Evolutionary conservation across 352 stramenopile genomes (phyloP), one percentile per base, ranked within the genome.

Genomic region (Globisporangium solare): DNA sequence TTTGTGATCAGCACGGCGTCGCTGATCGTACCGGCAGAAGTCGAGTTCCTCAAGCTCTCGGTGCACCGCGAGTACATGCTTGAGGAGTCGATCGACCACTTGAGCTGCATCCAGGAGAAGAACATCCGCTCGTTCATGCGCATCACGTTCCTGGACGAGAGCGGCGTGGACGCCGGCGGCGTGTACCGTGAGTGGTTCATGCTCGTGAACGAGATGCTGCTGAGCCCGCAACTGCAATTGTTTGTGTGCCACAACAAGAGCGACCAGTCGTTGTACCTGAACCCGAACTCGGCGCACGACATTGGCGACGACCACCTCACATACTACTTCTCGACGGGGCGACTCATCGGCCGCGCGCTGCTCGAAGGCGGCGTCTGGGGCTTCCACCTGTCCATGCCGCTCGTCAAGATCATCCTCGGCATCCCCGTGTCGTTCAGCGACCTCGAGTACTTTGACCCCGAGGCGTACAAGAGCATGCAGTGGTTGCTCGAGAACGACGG

Each of bases 341-440:
- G 74, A 0, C 47, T 82, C 11, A 50, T 88, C 7, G 74, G 77
- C 14, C 63, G 71, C 24, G 70, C 67, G 2, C 54, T 82, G 15
- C 51, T 84, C 11, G 96, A 98, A 66, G 77, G 88, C 53, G 89
- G 98, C 65, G 67, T 98, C 10, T 79, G 97, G 6, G 70, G 75
- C 31, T 92, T 92, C 27, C 95, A 98, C 54, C 86, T 99, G 60
- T 86, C 56, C 22, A 63, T 63, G 11, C 63, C 64, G 7, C 40
- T 56, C 12, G 13, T 47, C 13, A 47, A 45, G 20, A 56, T 47
- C 51, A 37, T 56, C 17, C 12, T 47, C 22, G 35, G 35, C 6
- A 47, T 47, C 4, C n/a, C 24, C 27, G 27, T 35, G 27, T 35
- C 27, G 27, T 92, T 98, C 40, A 75, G 77, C 15, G 93, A 98